Evolutionary conservation across 495 filamentous ascomycete genomes (phyloP).

Genomic region (Lichina pygmaea): DNA sequence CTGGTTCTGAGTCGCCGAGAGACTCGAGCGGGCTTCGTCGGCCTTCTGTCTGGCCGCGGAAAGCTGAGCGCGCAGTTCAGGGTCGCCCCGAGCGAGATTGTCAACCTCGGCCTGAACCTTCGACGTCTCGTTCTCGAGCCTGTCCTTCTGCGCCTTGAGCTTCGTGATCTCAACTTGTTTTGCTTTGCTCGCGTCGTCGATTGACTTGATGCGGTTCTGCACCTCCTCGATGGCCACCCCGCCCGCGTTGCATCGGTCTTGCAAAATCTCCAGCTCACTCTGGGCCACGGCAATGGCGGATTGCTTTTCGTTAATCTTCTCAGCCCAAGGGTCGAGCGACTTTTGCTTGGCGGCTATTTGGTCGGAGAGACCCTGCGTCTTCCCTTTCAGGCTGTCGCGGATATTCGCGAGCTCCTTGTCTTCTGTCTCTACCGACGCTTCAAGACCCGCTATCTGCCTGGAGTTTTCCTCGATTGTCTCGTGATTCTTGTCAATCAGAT

Average conservation of each 20-base stretch:
- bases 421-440: slow-evolving; percentile 44
- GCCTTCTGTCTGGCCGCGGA: slow-evolving; percentile 79
- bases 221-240: slow-evolving; percentile 60
- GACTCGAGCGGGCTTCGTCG: slow-evolving; percentile 73
- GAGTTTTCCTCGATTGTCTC: slow-evolving; percentile 53
- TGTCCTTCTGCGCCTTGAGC: slow-evolving; percentile 39
- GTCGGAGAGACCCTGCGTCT: slow-evolving; percentile 82
- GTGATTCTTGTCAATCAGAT: slow-evolving; percentile 46
- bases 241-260: slow-evolving; percentile 67
- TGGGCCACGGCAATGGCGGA: slow-evolving; percentile 83
- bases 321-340: slow-evolving; percentile 84
- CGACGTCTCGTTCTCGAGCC: slow-evolving; percentile 45
- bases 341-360: slow-evolving; percentile 82
- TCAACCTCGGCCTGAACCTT: slow-evolving; percentile 44
- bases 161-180: slow-evolving; percentile 56
- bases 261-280: slow-evolving; percentile 74
- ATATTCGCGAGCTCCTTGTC: slow-evolving; percentile 60
- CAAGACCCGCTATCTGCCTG: slow-evolving; percentile 40
- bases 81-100: slow-evolving; percentile 46
- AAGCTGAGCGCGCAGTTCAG: slow-evolving; percentile 50
- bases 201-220: slow-evolving; percentile 45
- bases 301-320: slow-evolving; percentile 85
- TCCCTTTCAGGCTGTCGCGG: slow-evolving; percentile 67
- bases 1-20: slow-evolving; percentile 71
- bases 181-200: slow-evolving; percentile 35